phyloP scores from a whole-genome alignment of 768 basidiomycete genomes.

The Cantharellus anzutake region DNA sequence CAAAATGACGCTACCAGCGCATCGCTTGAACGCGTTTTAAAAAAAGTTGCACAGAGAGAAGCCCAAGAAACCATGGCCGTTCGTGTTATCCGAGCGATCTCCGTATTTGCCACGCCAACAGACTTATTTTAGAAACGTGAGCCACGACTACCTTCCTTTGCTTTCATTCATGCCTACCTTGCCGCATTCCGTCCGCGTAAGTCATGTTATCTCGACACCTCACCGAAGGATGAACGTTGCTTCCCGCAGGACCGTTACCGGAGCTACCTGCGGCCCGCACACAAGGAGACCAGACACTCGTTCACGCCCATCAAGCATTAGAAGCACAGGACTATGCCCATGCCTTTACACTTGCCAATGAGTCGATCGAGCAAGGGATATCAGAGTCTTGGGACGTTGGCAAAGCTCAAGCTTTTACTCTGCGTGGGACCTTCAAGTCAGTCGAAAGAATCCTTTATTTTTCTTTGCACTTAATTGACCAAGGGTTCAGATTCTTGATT shows the following conservation, averaged over 20 bases:
- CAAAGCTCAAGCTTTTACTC: slow-evolving; percentile 76
- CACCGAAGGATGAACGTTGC: not conserved
- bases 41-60: slow-evolving; percentile 54
- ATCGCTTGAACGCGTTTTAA: slow-evolving; percentile 82
- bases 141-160: slow-evolving; percentile 68
- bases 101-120: not conserved
- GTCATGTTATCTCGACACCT: slow-evolving; percentile 14
- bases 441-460: slow-evolving; percentile 13
- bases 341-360: slow-evolving; percentile 58
- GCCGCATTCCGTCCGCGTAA: slow-evolving; percentile 83
- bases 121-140: slow-evolving; percentile 36
- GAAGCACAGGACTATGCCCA: slow-evolving; percentile 71
- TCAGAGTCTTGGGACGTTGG: slow-evolving; percentile 37
- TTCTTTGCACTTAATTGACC: not conserved
- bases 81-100: slow-evolving; percentile 1
- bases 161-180: slow-evolving; percentile 90
- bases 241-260: slow-evolving; percentile 38
- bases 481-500: slow-evolving; percentile 55
- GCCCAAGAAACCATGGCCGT: slow-evolving; percentile 55
- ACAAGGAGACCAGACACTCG: slow-evolving; percentile 67
- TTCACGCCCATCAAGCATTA: slow-evolving; percentile 66
- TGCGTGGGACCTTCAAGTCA: slow-evolving; percentile 91
- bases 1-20: slow-evolving; percentile 58
- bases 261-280: slow-evolving; percentile 52
- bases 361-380: slow-evolving; percentile 73